A percentile compares a stretch with the other conserved stretches of the same genome.
Evolutionary conservation across 176 grass and related monocot species (phyloP).

Genomic region (Juncus inflexus): DNA sequence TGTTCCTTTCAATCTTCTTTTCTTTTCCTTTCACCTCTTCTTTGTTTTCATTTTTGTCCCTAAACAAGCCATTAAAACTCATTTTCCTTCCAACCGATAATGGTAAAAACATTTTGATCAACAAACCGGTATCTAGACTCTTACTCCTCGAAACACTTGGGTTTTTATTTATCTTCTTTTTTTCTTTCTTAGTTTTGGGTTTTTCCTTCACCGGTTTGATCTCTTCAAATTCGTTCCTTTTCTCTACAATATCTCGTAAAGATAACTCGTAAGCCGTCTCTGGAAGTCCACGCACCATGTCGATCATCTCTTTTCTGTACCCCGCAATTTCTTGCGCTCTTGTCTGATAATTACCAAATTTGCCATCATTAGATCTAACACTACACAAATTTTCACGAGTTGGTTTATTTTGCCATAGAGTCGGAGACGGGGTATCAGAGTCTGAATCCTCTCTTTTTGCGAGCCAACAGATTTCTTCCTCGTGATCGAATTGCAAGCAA

Average conservation of each 20-base stretch:
- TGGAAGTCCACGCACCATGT: conserved; percentile 60
- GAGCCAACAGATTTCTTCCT: background rate
- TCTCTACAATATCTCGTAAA: conserved; percentile 84
- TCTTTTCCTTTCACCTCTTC: conserved; percentile 14
- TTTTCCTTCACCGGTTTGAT: conserved; percentile 13
- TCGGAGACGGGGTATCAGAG: background rate
- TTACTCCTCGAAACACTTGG: conserved; percentile 44
- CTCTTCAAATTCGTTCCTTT: conserved; percentile 14
- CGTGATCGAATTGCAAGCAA: background rate
- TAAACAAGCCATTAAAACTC: conserved; percentile 41
- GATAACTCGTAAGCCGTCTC: conserved; percentile 71
- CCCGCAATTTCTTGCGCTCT: conserved; percentile 48
- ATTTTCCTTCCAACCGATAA: conserved; percentile 46
- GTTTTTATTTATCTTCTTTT: conserved; percentile 35
- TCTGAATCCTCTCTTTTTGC: background rate
- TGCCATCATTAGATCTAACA: background rate
- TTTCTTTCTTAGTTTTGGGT: conserved; percentile 6
- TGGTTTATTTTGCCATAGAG: conserved; percentile 8
- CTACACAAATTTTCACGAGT: background rate
- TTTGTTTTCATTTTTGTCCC: conserved; percentile 6
- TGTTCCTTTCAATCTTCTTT: conserved; percentile 5
- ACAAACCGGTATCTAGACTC: conserved; percentile 50
- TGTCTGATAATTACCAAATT: background rate
- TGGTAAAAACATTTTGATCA: conserved; percentile 67
- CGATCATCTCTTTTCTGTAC: conserved; percentile 76